Percentiles rank a stretch among this genome's conserved stretches.
phyloP scores from a whole-genome alignment of 2,329 filamentous ascomycete genomes.

The Colletotrichum echinochloae region DNA sequence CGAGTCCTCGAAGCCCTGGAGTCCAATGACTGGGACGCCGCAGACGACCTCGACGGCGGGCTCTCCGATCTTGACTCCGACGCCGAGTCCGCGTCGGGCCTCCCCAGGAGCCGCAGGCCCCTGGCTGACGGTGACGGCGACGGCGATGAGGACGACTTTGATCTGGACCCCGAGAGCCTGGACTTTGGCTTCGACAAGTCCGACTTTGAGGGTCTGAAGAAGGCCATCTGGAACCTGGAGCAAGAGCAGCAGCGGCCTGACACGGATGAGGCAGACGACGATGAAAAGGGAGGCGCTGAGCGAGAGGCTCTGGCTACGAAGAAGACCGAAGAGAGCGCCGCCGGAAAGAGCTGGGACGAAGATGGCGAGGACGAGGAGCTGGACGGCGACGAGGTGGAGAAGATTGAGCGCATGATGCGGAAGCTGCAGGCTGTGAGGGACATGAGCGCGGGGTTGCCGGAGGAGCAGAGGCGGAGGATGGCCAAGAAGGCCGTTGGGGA shows the following conservation, averaged over 20 bases:
- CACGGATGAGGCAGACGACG: conserved; percentile 3
- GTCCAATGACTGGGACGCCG: conserved; percentile 71
- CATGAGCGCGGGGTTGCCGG: conserved; percentile 68
- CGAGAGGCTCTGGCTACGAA: conserved; percentile 3
- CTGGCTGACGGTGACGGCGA: conserved; percentile 45
- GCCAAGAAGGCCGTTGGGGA: conserved; percentile 72
- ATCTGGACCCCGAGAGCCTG: conserved; percentile 60
- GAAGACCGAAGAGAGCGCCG: conserved; percentile 1
- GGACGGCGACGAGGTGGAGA: conserved; percentile 64
- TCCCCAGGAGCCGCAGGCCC: conserved; percentile 49
- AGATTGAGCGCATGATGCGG: conserved; percentile 72
- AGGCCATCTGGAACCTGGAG: conserved; percentile 62
- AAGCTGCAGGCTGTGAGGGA: conserved; percentile 73
- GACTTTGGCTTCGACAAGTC: conserved; percentile 65
- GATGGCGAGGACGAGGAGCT: conserved; percentile 50
- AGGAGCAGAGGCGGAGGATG: conserved; percentile 70
- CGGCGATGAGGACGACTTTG: conserved; percentile 50
- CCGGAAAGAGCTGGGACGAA: conserved; percentile 43
- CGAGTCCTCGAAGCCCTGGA: conserved; percentile 72
- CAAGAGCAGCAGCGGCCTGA: conserved; percentile 44
- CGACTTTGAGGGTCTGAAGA: conserved; percentile 65
- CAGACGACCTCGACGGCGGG: conserved; percentile 45
- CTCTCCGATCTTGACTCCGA: conserved; percentile 50
- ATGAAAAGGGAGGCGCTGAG: conserved; percentile 19
- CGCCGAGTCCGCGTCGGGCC: conserved; percentile 44